Evolutionary conservation across 495 filamentous ascomycete species (phyloP), one percentile per base, ranked within the genome.

Genomic region (Aspergillus ellipticus): DNA sequence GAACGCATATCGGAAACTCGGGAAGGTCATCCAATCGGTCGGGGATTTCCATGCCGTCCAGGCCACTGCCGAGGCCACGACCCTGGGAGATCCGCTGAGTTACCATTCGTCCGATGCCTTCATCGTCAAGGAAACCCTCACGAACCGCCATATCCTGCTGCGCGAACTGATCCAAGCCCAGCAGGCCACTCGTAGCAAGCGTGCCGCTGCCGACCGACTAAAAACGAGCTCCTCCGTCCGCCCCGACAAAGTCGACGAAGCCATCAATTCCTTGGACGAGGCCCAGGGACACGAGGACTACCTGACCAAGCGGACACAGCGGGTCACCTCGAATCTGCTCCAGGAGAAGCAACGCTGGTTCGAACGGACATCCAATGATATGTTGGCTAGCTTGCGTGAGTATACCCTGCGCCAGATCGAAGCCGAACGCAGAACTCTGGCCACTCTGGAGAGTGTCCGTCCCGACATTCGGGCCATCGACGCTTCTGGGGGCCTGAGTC

Each of bases 71-170:
- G 95, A 99, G 72, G 95, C 95, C 6, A 96, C 93, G 1, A 97
- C 93, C 0, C 80, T 99, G 43, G 90, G 89, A 45, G 95, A 97
- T 63, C 91, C 95, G 6, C 82, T 99, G 50, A 87, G 89, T 57
- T 97, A 99, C 67, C 92, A 99, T 72, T 96, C 92, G 22, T 86
- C 87, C 13, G 94, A 99, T 66, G 90, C 95, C 21, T 94, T 97
- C 67, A 96, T 97, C 65, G 95, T 99, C 60, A 99, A 99, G 72
- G 95, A 99, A 66, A 97, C 93, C 20, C 82, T 99, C 59, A 99
- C 95, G 17, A 99, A 99, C 74, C 87, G 95, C 3, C 95, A 99
- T 70, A 96, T 99, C 65, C 81, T 99, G n/a, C 87, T 97, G 29
- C 90, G 95, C 46, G 95, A 99, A 59, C 82, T 97, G 42, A 68